Evolutionary conservation across 495 filamentous ascomycete genomes (phyloP), one percentile per base, ranked within the genome.

Genomic region (Acidomyces sp.): DNA sequence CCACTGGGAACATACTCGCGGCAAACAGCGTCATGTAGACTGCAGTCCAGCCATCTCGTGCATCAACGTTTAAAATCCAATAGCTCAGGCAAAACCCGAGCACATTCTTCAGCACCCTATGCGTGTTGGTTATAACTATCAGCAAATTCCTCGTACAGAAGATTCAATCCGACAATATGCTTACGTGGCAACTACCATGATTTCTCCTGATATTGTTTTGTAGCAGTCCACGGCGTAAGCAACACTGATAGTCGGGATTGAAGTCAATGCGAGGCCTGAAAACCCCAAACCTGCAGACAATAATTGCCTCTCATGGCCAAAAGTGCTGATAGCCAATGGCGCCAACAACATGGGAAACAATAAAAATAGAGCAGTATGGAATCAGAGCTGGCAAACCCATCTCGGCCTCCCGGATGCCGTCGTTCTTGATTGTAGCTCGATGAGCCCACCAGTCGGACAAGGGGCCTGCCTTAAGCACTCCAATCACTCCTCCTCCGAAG

Each of bases 341-440:
- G 6, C 71, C 75, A 13, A 69, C 69, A 12, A 76, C 63, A 26
- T 71, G 68, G 0, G 71, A 72, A 13, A 71, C 56, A 6, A 72
- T 63, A 43, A 61, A 62, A 28, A 72, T 56, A 13, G 70, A 43
- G 13, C 69, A 61, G 30, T 68, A 69, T 4, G 67, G 67, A 11
- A 75, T 58, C 54, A 76, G 62, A 0, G 71, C 63, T 9, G 66
- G 68, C 17, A 79, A 53, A 25, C 74, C 59, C 74, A 80, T 78
- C 50, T 79, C 75, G 0, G 75, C 70, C 53, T 80, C 75, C 42
- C 74, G 67, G 49, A 79, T 72, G 4, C 73, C 74, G 20, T 57
- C 49, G 45, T 80, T 79, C 37, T 60, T 59, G 15, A 55, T 61
- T 1, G 75, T 78, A 3, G 66, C 55, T 20, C 58, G 56, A 46